phyloP scores from a whole-genome alignment of 129 eudicot species.

The Sambucus nigra region DNA sequence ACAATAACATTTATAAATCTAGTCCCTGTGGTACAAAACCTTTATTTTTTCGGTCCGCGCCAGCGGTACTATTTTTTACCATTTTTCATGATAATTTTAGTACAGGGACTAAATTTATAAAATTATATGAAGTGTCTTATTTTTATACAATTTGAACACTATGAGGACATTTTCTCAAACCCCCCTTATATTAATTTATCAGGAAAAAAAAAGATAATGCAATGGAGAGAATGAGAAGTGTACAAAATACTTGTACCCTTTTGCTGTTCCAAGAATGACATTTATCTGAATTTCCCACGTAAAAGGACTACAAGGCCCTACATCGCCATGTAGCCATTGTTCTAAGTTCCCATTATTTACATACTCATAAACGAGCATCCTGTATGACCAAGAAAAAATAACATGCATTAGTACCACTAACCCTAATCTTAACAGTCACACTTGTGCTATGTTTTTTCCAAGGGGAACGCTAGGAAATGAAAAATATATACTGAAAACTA shows the following conservation, averaged over 20 bases:
- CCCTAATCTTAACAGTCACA: background rate
- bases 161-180: no score
- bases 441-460: no score
- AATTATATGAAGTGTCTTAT: no score
- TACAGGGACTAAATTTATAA: no score
- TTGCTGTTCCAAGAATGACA: conserved; percentile 50
- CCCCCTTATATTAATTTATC: background rate
- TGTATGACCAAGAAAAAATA: conserved; percentile 14
- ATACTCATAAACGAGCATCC: conserved; percentile 72
- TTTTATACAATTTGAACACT: no score
- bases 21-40: no score
- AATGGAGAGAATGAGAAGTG: background rate
- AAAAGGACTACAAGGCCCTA: conserved; percentile 55
- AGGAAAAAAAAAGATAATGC: background rate
- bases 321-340: conserved; percentile 75
- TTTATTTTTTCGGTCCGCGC: no score
- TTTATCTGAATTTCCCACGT: conserved; percentile 68
- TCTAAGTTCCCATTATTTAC: conserved; percentile 66
- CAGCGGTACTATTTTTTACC: no score
- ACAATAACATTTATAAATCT: no score
- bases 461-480: no score
- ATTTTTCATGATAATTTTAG: no score
- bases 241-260: conserved; percentile 31
- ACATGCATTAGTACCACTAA: background rate
- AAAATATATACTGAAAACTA: no score